Evolutionary conservation across 2,329 filamentous ascomycete species (phyloP), one percentile per base, ranked within the genome.

Genomic region (Chrysoporthe austroafricana): DNA sequence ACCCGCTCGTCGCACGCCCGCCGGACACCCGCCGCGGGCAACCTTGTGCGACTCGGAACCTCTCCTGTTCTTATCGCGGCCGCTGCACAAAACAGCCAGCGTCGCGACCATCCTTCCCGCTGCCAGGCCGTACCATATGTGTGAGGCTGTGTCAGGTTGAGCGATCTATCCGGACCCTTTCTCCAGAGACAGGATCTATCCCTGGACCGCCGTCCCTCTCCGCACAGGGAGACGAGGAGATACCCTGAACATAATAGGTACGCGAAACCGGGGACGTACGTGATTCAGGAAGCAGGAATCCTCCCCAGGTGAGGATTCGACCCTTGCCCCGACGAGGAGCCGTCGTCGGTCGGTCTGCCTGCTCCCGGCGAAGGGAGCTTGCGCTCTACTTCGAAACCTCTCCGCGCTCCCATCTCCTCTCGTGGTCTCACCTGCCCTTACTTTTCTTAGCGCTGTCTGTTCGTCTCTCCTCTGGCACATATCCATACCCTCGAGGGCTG

Each of bases 401-500:
- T 43, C 32, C 43, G 5, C 13, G 16, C 42, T 26, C 18, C n/a
- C 14, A 36, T 13, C 32, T 39, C 36, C 26, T 44, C n/a, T 26
- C 14, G 18, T 48, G 26, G 66, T 70, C 63, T 70, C 66, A 68
- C 58, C 54, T 61, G 66, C 68, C 68, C 68, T 70, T 63, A 39
- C 52, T 56, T 36, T 44, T 44, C 57, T 61, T 48, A 48, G 9
- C 16, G 34, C 16, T n/a, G 18, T 50, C 52, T 59, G n/a, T 44
- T 36, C 48, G 34, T 2, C 42, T 44, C 46, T 58, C 21, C 11
- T 44, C 48, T 62, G 58, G 26, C 26, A 2, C 34, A n/a, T 32
- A 34, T 11, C 16, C 54, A n/a, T 57, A 16, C 34, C 34, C 39
- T 57, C 7, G 44, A 14, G 14, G 13, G 13, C n/a, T 46, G 4